These are phyloP conservation scores for Boletellus ananiceps DNA, from an alignment of 768 basidiomycete genomes.

Conservation along the genomic window DNA sequence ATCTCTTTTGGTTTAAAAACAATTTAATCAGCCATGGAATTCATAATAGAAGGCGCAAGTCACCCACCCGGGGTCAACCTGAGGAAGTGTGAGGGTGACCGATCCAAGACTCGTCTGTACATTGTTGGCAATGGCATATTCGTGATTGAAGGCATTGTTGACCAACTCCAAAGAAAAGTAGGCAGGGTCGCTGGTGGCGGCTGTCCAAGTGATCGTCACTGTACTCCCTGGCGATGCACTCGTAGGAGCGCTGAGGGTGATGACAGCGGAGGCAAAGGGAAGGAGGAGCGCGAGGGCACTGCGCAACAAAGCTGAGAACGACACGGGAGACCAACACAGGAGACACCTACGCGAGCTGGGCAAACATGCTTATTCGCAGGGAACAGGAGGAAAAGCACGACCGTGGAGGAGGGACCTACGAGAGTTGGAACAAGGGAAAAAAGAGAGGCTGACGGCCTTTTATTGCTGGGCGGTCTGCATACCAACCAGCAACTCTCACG, in stretches of 20 bases:
- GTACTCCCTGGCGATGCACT: slow-evolving; percentile 30
- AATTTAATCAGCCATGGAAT: not conserved
- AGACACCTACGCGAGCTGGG: slow-evolving; percentile 41
- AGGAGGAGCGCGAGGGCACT: slow-evolving; percentile 45
- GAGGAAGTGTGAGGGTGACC: slow-evolving; percentile 41
- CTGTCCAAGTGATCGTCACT: slow-evolving; percentile 47
- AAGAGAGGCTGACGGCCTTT: slow-evolving; percentile 10
- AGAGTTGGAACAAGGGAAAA: not conserved
- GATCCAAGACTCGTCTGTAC: slow-evolving; percentile 32
- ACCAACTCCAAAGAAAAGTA: slow-evolving; percentile 45
- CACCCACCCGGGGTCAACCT: slow-evolving; percentile 43
- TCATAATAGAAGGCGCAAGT: not conserved
- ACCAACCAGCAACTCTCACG: slow-evolving; percentile 20
- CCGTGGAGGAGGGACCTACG: not conserved
- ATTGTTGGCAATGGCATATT: slow-evolving; percentile 54
- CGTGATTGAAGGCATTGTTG: slow-evolving; percentile 39
- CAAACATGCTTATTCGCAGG: slow-evolving; percentile 43
- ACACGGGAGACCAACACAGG: too few relatives aligned
- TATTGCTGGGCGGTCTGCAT: slow-evolving; percentile 16
- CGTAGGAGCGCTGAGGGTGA: slow-evolving; percentile 38
- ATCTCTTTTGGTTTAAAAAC: not conserved
- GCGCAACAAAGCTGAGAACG: not conserved
- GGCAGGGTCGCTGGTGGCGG: slow-evolving; percentile 36
- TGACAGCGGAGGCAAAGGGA: slow-evolving; percentile 38
- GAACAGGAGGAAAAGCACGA: not conserved